phyloP scores from a whole-genome alignment of 768 basidiomycete genomes.

The Suillus subluteus region DNA sequence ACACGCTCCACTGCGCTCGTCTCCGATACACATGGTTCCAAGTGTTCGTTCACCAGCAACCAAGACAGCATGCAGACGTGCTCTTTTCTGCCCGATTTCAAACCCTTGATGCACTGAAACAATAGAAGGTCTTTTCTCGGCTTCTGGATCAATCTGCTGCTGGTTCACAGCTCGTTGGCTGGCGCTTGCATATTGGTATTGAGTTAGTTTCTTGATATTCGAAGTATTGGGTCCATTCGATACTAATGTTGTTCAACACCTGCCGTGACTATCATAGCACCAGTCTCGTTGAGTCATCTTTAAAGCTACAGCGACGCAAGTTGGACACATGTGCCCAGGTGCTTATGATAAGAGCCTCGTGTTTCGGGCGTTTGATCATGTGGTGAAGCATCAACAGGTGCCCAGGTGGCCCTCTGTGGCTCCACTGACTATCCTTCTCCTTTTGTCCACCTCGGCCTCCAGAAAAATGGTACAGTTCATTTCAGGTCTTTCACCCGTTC shows the following conservation, averaged over 20 bases:
- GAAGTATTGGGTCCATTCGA: neutral
- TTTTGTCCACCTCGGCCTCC: neutral
- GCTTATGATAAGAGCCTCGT: neutral
- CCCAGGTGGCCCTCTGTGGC: neutral
- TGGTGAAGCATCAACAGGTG: neutral
- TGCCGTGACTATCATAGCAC: neutral
- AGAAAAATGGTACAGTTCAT: neutral
- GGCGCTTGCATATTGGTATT: neutral
- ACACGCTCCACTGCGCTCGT: too few species aligned
- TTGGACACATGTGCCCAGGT: too few species aligned
- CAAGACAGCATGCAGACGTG: neutral
- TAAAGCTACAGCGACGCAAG: neutral
- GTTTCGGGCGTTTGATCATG: neutral
- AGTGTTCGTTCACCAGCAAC: neutral
- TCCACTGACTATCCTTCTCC: neutral
- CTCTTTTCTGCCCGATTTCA: neutral
- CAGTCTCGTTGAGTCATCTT: neutral
- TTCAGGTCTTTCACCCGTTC: neutral
- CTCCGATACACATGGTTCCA: neutral
- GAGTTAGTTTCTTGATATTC: neutral
- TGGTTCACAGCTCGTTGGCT: neutral
- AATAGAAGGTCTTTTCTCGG: neutral
- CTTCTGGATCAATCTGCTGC: neutral
- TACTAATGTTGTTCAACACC: neutral
- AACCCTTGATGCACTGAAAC: neutral